Base-by-base conservation (phyloP, 1,284 basidiomycete species). In the Sparassis latifolia region DNA sequence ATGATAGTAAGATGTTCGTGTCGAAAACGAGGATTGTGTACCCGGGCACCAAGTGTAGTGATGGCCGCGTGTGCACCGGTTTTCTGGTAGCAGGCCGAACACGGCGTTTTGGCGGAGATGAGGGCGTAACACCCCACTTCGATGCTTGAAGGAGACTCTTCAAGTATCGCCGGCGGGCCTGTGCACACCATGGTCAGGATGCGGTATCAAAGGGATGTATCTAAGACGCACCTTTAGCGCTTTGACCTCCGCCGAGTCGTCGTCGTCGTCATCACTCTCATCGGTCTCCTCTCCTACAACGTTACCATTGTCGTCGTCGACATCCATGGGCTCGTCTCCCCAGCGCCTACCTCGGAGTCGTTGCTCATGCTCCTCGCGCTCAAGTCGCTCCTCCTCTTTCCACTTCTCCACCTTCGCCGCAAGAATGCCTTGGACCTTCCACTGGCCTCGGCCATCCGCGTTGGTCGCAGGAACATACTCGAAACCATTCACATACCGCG, bases 1-100 rank as follows among this genome's bases (percentile, higher is more conserved):
- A 89, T 0, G 89, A 89, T 4, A 97, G 77, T 0, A 97, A 72
- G 52, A 97, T 88, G 70, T 98, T 98, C 45, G 95, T 98, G 69
- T 98, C 95, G 60, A 97, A 76, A 4, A 99, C 85, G 48, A 99
- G 83, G 39, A 89, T 77, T 2, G 92, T 93, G 67, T 95, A 97
- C 1, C 95, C 94, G 0, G 92, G 79, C 4, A 90, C 72, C 51
- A 92, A 78, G 39, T 75, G 71, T n/a, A 89, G 63, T 5, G 72
- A 59, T 3, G 75, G 69, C 6, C 68, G 68, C 4, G 69, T 59
- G 27, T 62, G 59, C 38, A 58, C 60, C 12, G 64, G 53, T 48
- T 66, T 69, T 47, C 65, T 65, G 3, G 52, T 30, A 20, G 42
- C 64, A 47, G 39, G 59, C 63, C 63, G 75, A 61, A 76, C 59